Evolutionary conservation across 1,139 yeast species (phyloP).

Genomic region (Nematodospora anomalae): DNA sequence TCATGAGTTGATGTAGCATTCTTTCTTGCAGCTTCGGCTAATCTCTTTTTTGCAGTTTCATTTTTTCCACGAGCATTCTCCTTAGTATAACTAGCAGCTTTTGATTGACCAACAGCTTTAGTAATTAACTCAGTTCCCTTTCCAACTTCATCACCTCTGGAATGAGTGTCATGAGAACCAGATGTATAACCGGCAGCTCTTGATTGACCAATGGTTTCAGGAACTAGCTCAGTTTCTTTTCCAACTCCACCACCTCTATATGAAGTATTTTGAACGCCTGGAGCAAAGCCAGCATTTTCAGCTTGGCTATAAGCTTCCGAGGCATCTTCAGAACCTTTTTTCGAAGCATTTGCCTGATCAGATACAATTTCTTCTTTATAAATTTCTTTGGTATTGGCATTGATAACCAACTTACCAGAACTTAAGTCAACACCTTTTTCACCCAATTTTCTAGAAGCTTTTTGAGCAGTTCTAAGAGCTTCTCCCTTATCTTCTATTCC

Average conservation of each 20-base stretch:
- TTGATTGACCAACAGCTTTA: too few species aligned
- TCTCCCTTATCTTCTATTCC: slow-evolving; percentile 34
- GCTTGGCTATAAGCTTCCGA: too few species aligned
- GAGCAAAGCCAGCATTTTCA: slow-evolving; percentile 14
- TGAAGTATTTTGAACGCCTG: slow-evolving; percentile 3
- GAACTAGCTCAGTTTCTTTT: not conserved
- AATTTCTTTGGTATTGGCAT: slow-evolving; percentile 35
- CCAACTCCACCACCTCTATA: not conserved
- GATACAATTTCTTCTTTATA: slow-evolving; percentile 22
- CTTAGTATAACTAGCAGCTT: not conserved
- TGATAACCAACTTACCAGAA: slow-evolving; percentile 37
- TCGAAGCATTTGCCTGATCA: slow-evolving; percentile 3
- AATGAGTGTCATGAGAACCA: slow-evolving; percentile 7
- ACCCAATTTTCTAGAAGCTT: slow-evolving; percentile 35
- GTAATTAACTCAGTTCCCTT: not conserved
- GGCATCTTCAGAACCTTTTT: not conserved
- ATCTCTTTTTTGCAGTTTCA: slow-evolving; percentile 14
- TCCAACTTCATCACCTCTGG: slow-evolving; percentile 9
- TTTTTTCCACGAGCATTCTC: slow-evolving; percentile 8
- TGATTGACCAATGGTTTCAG: slow-evolving; percentile 12
- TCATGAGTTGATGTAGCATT: slow-evolving; percentile 10
- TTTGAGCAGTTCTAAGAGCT: slow-evolving; percentile 38
- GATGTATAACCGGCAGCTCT: slow-evolving; percentile 17
- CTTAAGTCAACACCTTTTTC: slow-evolving; percentile 37
- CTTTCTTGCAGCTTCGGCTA: slow-evolving; percentile 15